Evolutionary conservation across 2,329 filamentous ascomycete species (phyloP), one percentile per base, ranked within the genome.

Genomic region (Ilyonectria destructans): DNA sequence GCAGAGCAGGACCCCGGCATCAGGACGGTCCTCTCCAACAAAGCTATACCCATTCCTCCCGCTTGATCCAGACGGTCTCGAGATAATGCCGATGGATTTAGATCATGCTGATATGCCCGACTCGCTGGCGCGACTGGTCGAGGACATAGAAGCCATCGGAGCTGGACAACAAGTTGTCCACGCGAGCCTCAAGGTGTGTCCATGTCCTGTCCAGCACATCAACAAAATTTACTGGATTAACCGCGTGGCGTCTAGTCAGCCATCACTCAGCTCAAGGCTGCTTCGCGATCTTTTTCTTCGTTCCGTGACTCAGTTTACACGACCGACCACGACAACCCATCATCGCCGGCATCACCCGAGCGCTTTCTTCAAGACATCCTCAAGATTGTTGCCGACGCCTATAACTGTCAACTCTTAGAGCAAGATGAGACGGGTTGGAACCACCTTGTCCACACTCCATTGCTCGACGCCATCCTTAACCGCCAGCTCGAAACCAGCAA

Each of bases 391-490:
- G 57, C 29, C 21, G 43, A 56, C 3, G 57, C 56, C 12, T 29
- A 51, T n/a, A 49, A 65, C 17, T 55, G 49, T 13, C 49, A 56
- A 5, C 13, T 31, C 5, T 15, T 37, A 26, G 33, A 57, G 13
- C 43, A 66, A 21, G 66, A 62, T 19, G 62, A 68, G 19, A 21
- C 37, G 17, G 52, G 58, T 6, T 65, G 62, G 67, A 69, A 67
- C 21, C 59, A 67, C 4, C 58, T 60, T 12, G 59, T 69, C 13
- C 63, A 69, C 17, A 57, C 59, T 1, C 23, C 23, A 26, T 26
- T 26, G 4, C 23, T 26, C 3, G 4, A 26, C 23, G 23, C 4
- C 23, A 26, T 26, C 23, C 23, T 26, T 5, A 26, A 26, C 4
- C 23, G 23, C 23, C 23, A 26, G 23, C 23, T 26, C 23, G 23